phyloP scores from a whole-genome alignment of 2,329 filamentous ascomycete genomes.

The Penicillium thymicola region DNA sequence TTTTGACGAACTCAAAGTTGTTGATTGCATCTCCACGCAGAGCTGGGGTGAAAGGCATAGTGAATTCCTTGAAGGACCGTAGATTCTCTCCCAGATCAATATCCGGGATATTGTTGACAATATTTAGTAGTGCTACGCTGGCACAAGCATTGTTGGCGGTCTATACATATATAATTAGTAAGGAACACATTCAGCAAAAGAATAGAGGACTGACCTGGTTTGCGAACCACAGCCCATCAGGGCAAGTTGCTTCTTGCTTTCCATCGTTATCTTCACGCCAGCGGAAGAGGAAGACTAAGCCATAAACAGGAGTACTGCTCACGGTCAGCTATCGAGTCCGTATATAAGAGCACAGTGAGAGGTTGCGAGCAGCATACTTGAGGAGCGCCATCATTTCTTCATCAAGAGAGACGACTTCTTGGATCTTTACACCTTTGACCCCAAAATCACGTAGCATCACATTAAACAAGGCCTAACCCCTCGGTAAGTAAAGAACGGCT shows the following conservation, averaged over 20 bases:
- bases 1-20: conserved; percentile 71
- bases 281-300: conserved; percentile 84
- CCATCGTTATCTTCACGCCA: conserved; percentile 59
- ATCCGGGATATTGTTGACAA: conserved; percentile 75
- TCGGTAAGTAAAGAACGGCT: neutral
- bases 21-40: conserved; percentile 73
- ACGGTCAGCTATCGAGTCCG: conserved; percentile 2
- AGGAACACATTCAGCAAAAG: conserved; percentile 1
- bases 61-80: conserved; percentile 68
- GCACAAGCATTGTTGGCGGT: conserved; percentile 83
- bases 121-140: conserved; percentile 88
- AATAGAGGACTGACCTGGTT: conserved; percentile 64
- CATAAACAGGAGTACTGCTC: conserved; percentile 67
- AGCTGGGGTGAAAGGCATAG: conserved; percentile 64
- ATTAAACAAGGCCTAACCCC: conserved; percentile 72
- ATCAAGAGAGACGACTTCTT: conserved; percentile 74
- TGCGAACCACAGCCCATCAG: conserved; percentile 80
- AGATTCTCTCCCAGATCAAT: conserved; percentile 69
- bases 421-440: conserved; percentile 67
- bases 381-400: conserved; percentile 60
- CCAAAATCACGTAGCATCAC: conserved; percentile 77
- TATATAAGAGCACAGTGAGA: neutral
- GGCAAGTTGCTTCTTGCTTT: conserved; percentile 55
- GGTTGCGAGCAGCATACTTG: conserved; percentile 48
- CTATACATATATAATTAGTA: conserved; percentile 42